Base-by-base conservation (phyloP, 2,329 filamentous ascomycete genomes). In the Calonectria pteridis region DNA sequence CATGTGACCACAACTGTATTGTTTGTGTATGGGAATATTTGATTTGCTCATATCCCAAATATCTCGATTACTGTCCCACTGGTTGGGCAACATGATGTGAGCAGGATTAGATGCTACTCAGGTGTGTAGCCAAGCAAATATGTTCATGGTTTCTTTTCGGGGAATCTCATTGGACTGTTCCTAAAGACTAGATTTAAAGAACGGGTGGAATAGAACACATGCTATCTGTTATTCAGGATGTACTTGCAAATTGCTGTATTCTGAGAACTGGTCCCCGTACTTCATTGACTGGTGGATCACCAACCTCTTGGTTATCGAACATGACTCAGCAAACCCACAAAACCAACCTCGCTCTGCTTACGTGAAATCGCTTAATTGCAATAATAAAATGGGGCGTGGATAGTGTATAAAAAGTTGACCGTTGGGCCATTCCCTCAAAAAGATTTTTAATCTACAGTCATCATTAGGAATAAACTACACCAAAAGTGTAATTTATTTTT, bases 401-500 rank as follows among this genome's bases (percentile, higher is more conserved):
- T 14, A 37, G 13, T 37, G 35, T 66, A 66, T 66, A 66, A 66
- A 66, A 53, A 1, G 26, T 53, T 5, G 33, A n/a, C 14, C 29
- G 10, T 13, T n/a, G 4, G 16, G 29, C 63, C 4, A 3, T 35
- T 35, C 23, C n/a, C 50, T 66, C 11, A 50, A 20, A 14, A 29
- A 50, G 29, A 37, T 66, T 79, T 78, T 77, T 79, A 84, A 83
- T 77, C 77, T 81, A 83, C 43, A 46, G 37, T 83, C 85, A 87
- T 87, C 84, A 86, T 83, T 72, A 85, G 82, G 85, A 84, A 82
- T 85, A 73, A 69, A 84, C 83, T 84, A 84, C 87, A 85, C 87
- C 89, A 86, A 87, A 89, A 83, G 85, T 89, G 87, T 86, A 85
- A 40, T 69, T 84, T 84, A 83, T 80, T 86, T 84, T 84, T 82